Evolutionary conservation across 441 rosid genomes (phyloP).

Genomic region (Mallotus repandus): DNA sequence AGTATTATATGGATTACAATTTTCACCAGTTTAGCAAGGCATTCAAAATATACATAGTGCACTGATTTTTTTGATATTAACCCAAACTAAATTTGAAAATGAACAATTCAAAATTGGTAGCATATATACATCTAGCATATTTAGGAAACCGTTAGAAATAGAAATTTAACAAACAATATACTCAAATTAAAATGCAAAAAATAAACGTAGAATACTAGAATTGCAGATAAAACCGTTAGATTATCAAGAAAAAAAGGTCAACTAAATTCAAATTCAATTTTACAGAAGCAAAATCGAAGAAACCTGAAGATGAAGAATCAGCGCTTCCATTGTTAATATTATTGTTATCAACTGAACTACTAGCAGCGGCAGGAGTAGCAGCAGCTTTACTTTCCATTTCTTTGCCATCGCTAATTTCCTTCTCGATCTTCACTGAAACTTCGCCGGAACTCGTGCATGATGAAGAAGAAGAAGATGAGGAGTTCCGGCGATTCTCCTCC

Average conservation of each 20-base stretch:
- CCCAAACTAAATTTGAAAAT: conserved; percentile 1
- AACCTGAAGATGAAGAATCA: conserved; percentile 45
- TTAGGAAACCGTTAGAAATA: not conserved
- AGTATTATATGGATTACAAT: too few relatives aligned
- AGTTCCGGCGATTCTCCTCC: conserved; percentile 39
- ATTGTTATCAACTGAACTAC: conserved; percentile 27
- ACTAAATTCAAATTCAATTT: not conserved
- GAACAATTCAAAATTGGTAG: not conserved
- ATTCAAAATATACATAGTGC: too few relatives aligned
- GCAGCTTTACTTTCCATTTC: conserved; percentile 31
- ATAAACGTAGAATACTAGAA: too few relatives aligned
- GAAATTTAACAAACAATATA: not conserved
- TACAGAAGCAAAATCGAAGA: conserved; percentile 10
- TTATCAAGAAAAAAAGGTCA: not conserved
- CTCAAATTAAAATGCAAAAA: not conserved
- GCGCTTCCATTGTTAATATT: conserved; percentile 27
- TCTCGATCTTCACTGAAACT: conserved; percentile 36
- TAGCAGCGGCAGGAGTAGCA: conserved; percentile 21
- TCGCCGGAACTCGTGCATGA: conserved; percentile 39
- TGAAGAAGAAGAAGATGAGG: conserved; percentile 32
- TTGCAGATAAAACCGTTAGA: not conserved
- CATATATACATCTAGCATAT: not conserved
- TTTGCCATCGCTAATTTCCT: conserved; percentile 37
- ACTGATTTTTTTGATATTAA: too few relatives aligned
- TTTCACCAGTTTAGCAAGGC: not conserved